Percentiles rank a stretch among this genome's conserved stretches.
phyloP scores from a whole-genome alignment of 1,284 basidiomycete genomes.

The Irpex lacteus region DNA sequence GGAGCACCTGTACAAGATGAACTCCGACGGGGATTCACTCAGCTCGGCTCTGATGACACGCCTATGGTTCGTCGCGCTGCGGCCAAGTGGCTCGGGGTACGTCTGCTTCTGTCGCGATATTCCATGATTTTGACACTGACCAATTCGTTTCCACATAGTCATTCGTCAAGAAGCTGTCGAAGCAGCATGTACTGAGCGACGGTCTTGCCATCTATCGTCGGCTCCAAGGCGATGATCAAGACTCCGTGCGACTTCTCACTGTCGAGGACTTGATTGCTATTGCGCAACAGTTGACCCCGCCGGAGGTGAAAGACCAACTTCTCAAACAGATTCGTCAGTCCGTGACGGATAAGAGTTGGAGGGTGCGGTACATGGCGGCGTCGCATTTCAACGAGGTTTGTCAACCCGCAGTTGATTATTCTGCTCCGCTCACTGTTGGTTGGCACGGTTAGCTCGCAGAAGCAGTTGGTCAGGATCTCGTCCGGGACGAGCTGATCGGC shows the following conservation, averaged over 20 bases:
- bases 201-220: conserved; percentile 93
- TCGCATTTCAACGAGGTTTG: conserved; percentile 94
- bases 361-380: conserved; percentile 98
- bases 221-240: conserved; percentile 96
- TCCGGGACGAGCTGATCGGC: conserved; percentile 91
- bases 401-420: conserved; percentile 9
- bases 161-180: conserved; percentile 74
- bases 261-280: conserved; percentile 96
- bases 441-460: conserved; percentile 70
- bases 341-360: conserved; percentile 96
- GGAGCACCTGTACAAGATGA: conserved; percentile 81
- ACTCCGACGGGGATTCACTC: conserved; percentile 82
- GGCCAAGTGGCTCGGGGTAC: conserved; percentile 92
- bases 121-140: conserved; percentile 1
- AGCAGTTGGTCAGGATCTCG: conserved; percentile 87
- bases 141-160: conserved; percentile 43
- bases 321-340: conserved; percentile 86
- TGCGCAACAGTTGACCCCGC: conserved; percentile 78
- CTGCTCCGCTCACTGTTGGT: conserved; percentile 3
- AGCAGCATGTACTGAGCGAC: conserved; percentile 83
- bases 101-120: conserved; percentile 31
- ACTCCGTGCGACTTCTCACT: conserved; percentile 94
- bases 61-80: conserved; percentile 98
- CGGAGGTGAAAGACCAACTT: conserved; percentile 90
- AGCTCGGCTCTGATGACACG: conserved; percentile 91